Percentiles rank a stretch among this genome's conserved stretches.
These are phyloP conservation scores for Cubamyces sp. DNA, from an alignment of 768 basidiomycete species.

Conservation along the genomic window DNA sequence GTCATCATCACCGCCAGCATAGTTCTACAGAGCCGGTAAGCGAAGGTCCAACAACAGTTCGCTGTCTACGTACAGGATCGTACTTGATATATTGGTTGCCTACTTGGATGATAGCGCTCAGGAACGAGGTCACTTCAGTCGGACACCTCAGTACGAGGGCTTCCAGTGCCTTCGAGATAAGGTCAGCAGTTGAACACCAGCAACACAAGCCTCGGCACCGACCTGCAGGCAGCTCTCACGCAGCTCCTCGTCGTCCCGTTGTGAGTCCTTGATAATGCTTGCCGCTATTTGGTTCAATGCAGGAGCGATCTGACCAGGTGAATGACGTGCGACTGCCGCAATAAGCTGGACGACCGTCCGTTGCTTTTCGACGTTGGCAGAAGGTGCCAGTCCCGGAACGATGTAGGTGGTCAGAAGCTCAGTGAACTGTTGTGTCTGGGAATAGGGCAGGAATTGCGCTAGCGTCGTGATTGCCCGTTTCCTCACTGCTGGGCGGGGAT, in stretches of 20 bases:
- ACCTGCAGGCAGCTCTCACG: conserved; percentile 83
- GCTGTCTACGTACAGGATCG: conserved; percentile 72
- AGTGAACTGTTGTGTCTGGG: conserved; percentile 62
- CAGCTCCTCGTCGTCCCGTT: conserved; percentile 82
- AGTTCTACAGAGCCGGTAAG: conserved; percentile 52
- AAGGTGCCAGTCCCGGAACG: conserved; percentile 56
- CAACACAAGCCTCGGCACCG: not conserved
- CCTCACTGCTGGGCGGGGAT: conserved; percentile 81
- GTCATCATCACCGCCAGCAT: conserved; percentile 71
- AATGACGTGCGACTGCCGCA: conserved; percentile 77
- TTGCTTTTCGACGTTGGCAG: conserved; percentile 67
- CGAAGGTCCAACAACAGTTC: not conserved
- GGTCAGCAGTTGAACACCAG: not conserved
- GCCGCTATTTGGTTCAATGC: conserved; percentile 68
- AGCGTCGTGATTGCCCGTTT: conserved; percentile 90
- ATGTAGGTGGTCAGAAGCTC: conserved; percentile 63
- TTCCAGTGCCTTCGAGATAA: conserved; percentile 70
- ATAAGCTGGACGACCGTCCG: conserved; percentile 79
- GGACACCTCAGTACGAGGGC: conserved; percentile 84
- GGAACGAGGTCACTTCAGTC: conserved; percentile 74
- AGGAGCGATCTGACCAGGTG: conserved; percentile 66
- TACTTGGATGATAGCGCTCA: conserved; percentile 67
- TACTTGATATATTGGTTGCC: conserved; percentile 85
- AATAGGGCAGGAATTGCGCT: conserved; percentile 81
- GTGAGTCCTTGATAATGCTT: conserved; percentile 67